These are phyloP conservation scores for Geotrichum aggregatum DNA, from an alignment of 1,139 yeast genomes.

Conservation along the genomic window DNA sequence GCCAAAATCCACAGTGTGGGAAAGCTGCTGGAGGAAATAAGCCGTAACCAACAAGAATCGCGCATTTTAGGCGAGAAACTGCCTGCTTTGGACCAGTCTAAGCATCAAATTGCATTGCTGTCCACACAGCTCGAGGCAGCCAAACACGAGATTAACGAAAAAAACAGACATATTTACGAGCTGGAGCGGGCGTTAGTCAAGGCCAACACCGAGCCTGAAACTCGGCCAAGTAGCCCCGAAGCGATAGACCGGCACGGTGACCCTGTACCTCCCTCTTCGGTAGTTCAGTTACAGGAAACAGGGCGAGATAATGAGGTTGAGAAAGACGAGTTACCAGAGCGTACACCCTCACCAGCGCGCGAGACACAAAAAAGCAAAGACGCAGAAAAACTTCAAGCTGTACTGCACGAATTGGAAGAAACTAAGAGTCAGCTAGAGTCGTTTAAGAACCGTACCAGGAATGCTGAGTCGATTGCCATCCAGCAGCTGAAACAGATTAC, in stretches of 20 bases:
- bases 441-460: constrained; percentile 24
- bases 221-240: constrained; percentile 14
- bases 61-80: constrained; percentile 11
- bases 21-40: constrained; percentile 35
- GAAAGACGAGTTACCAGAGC: background rate
- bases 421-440: constrained; percentile 23
- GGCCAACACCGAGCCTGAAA: constrained; percentile 4
- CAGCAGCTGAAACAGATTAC: constrained; percentile 24
- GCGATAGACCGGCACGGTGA: constrained; percentile 6
- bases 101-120: constrained; percentile 12
- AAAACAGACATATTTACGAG: constrained; percentile 28
- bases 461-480: constrained; percentile 27
- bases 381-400: constrained; percentile 9
- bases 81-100: constrained; percentile 16
- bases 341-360: background rate
- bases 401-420: constrained; percentile 22
- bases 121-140: constrained; percentile 23
- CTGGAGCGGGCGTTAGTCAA: constrained; percentile 24
- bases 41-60: constrained; percentile 20
- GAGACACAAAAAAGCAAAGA: background rate
- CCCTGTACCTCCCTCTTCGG: background rate
- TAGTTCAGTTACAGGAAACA: background rate
- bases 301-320: background rate
- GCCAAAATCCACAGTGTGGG: constrained; percentile 46
- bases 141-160: constrained; percentile 26